Base-by-base conservation (phyloP, 352 stramenopile species). In the Phytopythium cucurbitacearum region DNA sequence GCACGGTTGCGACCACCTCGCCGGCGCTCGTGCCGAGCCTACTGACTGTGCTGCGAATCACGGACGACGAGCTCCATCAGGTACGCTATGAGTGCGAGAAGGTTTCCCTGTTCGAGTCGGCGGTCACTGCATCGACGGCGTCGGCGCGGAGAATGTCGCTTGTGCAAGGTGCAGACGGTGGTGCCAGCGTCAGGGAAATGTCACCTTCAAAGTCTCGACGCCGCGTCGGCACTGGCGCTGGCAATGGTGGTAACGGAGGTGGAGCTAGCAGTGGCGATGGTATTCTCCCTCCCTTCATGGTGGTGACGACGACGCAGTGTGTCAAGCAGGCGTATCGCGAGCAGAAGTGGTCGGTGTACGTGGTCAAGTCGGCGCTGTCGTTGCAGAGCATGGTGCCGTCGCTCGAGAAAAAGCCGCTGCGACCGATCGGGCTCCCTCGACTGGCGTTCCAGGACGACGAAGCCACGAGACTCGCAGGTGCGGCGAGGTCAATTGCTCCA, bases 71-170 rank as follows among this genome's bases (percentile, higher is more conserved):
- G 32, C 65, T 91, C 5, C 76, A 89, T 21, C 69, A 85, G 56
- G 76, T 89, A 7, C 75, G 76, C n/a, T 91, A 89, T 48, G 73
- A 85, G 47, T 87, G 73, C 42, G 76, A 87, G 47, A 86, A 89
- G 40, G 67, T 87, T 8, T 87, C 80, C 11, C 51, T 89, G 7
- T 83, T 73, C 7, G 51, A 48, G 0, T 52, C 55, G 0, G 51
- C 63, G 16, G 21, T 28, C 21, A 28, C 21, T 28, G 15, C 40
- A 9, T 10, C 47, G n/a, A 49, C 16, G 28, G 38, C n/a, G 13
- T 21, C 16, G 6, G 35, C 15, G n/a, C 12, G 40, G 39, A 15
- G 51, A 16, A 11, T 42, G 34, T 16, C 15, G 15, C 7, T 44
- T 32, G 32, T 56, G 32, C 48, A 48, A 37, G 28, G 33, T 12